Evolutionary conservation across 345 rosid genomes (phyloP).

Genomic region (Sisymbrium altissimum): DNA sequence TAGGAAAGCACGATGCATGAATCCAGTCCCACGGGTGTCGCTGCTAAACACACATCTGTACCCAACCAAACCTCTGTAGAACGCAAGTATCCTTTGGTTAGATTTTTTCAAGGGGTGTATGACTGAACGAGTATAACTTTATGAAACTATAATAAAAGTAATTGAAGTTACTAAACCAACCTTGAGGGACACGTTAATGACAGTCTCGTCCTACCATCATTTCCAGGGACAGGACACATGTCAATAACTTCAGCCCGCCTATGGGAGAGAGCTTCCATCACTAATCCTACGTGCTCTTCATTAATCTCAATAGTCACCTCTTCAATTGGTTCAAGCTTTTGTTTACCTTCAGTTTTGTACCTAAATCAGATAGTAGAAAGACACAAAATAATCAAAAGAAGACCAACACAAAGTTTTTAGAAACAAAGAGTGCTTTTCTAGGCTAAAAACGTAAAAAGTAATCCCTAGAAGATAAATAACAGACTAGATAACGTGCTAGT

Average conservation of each 20-base stretch:
- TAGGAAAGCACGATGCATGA: slow-evolving; percentile 98
- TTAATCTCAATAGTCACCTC: slow-evolving; percentile 95
- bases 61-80: slow-evolving; percentile 89
- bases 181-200: slow-evolving; percentile 94
- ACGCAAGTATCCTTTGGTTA: neutral
- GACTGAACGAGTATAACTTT: neutral
- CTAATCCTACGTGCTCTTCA: slow-evolving; percentile 88
- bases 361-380: slow-evolving; percentile 39
- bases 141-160: neutral
- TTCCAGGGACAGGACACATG: slow-evolving; percentile 96
- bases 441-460: neutral
- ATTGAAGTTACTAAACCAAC: slow-evolving; percentile 32
- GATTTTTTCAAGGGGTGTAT: neutral
- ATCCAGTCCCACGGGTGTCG: slow-evolving; percentile 96
- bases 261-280: slow-evolving; percentile 94
- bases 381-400: neutral
- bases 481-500: neutral
- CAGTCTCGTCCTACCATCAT: slow-evolving; percentile 79
- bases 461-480: neutral
- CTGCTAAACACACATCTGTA: slow-evolving; percentile 99
- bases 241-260: slow-evolving; percentile 82
- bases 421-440: neutral
- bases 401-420: neutral
- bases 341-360: slow-evolving; percentile 67
- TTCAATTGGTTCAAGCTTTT: slow-evolving; percentile 92